Percentiles rank a stretch among this genome's conserved stretches.
Evolutionary conservation across 805 yeast species (phyloP).

Genomic region (Saccharomycopsis sp.): DNA sequence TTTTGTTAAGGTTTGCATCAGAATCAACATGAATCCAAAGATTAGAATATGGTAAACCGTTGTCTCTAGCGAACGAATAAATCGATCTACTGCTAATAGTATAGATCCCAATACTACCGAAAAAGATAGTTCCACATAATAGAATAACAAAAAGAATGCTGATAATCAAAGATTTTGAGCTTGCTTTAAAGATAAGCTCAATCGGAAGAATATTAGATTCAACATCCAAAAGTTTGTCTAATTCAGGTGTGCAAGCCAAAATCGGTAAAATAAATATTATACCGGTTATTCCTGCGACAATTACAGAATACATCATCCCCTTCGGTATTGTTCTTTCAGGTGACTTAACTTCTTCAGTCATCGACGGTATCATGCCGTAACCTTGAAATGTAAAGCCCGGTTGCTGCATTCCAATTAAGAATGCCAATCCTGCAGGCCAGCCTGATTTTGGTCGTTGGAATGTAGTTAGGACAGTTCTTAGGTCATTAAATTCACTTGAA

Average conservation of each 20-base stretch:
- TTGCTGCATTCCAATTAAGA: constrained; percentile 70
- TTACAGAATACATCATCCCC: constrained; percentile 61
- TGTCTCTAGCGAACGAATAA: constrained; percentile 76
- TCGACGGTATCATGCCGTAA: constrained; percentile 72
- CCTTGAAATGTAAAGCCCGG: constrained; percentile 77
- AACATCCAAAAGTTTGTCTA: constrained; percentile 46
- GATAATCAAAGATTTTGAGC: constrained; percentile 61
- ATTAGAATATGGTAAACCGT: constrained; percentile 61
- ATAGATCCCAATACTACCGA: constrained; percentile 72
- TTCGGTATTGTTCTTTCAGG: constrained; percentile 73
- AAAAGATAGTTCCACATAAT: constrained; percentile 61
- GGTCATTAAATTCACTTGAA: constrained; percentile 52
- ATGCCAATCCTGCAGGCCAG: constrained; percentile 66
- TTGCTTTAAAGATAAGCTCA: constrained; percentile 63
- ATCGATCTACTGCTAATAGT: constrained; percentile 82
- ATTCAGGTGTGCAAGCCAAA: constrained; percentile 63
- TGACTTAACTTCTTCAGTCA: constrained; percentile 72
- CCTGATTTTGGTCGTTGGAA: constrained; percentile 72
- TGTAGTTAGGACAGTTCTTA: constrained; percentile 51
- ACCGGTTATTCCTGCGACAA: constrained; percentile 62
- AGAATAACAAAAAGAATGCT: constrained; percentile 62
- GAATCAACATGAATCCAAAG: constrained; percentile 62
- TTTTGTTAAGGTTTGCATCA: constrained; percentile 44
- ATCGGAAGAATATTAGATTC: constrained; percentile 70
- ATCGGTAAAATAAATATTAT: constrained; percentile 66